phyloP scores from a whole-genome alignment of 2,329 filamentous ascomycete species.

The Diplodia mutila region DNA sequence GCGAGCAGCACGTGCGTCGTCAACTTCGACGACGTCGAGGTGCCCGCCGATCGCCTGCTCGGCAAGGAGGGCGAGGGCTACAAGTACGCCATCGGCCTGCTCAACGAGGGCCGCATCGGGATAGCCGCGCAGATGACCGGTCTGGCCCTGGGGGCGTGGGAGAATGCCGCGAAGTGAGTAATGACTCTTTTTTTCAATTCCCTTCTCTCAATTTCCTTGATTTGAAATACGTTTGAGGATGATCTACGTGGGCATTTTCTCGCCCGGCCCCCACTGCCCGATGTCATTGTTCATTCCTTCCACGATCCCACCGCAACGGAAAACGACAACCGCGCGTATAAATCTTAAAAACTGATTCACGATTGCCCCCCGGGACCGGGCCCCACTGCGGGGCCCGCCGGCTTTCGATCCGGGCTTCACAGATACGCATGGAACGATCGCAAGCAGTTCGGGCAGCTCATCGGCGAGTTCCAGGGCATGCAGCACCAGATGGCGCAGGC shows the following conservation, averaged over 20 bases:
- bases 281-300: neutral
- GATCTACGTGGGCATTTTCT: neutral
- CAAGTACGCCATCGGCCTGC: slow-evolving; percentile 91
- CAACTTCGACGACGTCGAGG: slow-evolving; percentile 94
- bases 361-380: neutral
- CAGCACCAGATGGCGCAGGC: slow-evolving; percentile 97
- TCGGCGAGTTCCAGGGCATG: slow-evolving; percentile 99
- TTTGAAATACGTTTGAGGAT: neutral
- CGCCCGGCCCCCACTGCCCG: neutral
- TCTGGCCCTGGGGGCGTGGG: slow-evolving; percentile 88
- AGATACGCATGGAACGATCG: slow-evolving; percentile 98
- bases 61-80: slow-evolving; percentile 91
- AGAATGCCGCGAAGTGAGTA: slow-evolving; percentile 80
- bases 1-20: slow-evolving; percentile 96
- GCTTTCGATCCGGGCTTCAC: slow-evolving; percentile 18
- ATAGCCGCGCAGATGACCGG: slow-evolving; percentile 99
- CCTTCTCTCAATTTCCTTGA: neutral
- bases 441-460: slow-evolving; percentile 90
- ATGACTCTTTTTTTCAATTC: slow-evolving; percentile 34
- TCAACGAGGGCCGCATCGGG: slow-evolving; percentile 97
- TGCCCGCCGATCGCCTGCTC: slow-evolving; percentile 85
- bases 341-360: slow-evolving; percentile 7
- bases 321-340: neutral
- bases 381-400: slow-evolving; percentile 9
- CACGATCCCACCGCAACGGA: neutral